Conservation (phyloP, 805 yeast species). For the Metschnikowia borealis region DNA sequence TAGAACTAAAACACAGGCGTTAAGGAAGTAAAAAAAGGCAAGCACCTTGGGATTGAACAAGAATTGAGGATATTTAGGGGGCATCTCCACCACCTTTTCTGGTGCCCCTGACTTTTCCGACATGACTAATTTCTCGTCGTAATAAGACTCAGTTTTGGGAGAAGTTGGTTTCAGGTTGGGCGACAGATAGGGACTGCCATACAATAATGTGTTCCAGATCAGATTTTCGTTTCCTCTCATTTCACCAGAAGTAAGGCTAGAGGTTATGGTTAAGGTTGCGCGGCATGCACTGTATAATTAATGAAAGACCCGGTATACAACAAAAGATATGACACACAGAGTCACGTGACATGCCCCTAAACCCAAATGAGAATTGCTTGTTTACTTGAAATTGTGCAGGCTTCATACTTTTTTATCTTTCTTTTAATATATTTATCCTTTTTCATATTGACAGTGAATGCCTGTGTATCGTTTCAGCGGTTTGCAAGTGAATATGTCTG, state of each 20-base stretch:
- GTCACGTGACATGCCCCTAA: too few species aligned
- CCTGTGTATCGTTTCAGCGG: too few species aligned
- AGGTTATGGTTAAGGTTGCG: not conserved
- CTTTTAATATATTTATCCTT: too few species aligned
- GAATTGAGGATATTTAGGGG: not conserved
- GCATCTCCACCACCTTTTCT: not conserved
- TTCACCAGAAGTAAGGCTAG: not conserved
- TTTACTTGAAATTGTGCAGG: too few species aligned
- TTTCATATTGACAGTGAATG: too few species aligned
- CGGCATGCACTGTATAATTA: not conserved
- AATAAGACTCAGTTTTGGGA: not conserved
- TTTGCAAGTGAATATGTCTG: too few species aligned
- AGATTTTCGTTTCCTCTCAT: conserved; percentile 11
- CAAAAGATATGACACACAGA: not conserved
- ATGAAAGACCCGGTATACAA: not conserved
- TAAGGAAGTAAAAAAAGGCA: too few species aligned
- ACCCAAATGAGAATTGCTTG: too few species aligned
- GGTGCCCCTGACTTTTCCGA: not conserved
- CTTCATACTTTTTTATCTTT: too few species aligned
- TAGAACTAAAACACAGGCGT: not conserved
- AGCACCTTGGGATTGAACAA: not conserved
- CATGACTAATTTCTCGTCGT: not conserved
- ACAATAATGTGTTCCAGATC: conserved; percentile 17
- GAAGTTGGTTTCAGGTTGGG: not conserved
- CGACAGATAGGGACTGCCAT: conserved; percentile 5